These are phyloP conservation scores for Babesia sp. DNA, from an alignment of 169 alveolate genomes.

Conservation along the genomic window DNA sequence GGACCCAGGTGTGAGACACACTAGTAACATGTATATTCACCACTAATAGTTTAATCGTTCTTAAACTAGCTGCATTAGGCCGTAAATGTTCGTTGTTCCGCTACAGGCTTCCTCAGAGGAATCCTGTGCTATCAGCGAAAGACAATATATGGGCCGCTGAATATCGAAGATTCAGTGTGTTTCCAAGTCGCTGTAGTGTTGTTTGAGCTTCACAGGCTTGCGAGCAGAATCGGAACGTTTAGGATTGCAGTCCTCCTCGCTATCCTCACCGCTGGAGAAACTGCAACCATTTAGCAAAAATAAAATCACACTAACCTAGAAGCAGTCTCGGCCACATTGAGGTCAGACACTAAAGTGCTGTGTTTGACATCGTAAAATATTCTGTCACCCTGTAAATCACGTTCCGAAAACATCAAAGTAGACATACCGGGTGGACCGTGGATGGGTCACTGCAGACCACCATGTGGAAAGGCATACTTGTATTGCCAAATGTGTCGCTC, in stretches of 20 bases:
- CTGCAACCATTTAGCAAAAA: background rate
- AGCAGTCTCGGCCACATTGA: conserved; percentile 27
- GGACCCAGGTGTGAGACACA: too few relatives aligned
- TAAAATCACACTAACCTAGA: conserved; percentile 21
- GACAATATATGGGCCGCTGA: too few relatives aligned
- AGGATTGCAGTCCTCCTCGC: conserved; percentile 34
- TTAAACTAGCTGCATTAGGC: too few relatives aligned
- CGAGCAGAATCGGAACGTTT: background rate
- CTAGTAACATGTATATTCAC: too few relatives aligned
- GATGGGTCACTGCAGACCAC: conserved; percentile 37
- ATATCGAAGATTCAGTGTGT: background rate
- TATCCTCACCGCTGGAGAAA: conserved; percentile 29
- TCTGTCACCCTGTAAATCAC: conserved; percentile 27
- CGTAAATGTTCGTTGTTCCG: too few relatives aligned
- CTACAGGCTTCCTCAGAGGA: too few relatives aligned
- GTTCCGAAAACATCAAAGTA: background rate
- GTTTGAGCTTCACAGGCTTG: conserved; percentile 48
- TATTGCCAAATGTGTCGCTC: conserved; percentile 65
- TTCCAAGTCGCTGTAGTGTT: conserved; percentile 57
- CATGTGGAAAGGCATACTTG: conserved; percentile 57
- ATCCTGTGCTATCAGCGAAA: too few relatives aligned
- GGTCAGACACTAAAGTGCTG: conserved; percentile 58
- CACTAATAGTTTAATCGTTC: too few relatives aligned
- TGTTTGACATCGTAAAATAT: conserved; percentile 62
- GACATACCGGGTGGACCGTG: conserved; percentile 27